A percentile compares a stretch with the other conserved stretches of the same genome.
Evolutionary conservation across 225 moss, liverwort and hornwort genomes (phyloP).

Genomic region (Pseudoscleropodium purum): DNA sequence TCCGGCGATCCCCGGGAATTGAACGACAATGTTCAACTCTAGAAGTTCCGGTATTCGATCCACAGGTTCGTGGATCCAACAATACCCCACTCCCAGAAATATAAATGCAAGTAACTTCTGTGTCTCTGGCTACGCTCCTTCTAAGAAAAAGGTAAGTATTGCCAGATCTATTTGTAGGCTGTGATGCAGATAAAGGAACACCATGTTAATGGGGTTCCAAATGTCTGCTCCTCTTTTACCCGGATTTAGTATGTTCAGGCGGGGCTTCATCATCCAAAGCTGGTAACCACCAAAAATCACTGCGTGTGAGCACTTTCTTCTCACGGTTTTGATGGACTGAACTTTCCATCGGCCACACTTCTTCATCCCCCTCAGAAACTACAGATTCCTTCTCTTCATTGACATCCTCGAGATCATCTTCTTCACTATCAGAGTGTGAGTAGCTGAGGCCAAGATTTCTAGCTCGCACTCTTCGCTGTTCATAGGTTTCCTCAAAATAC

Average conservation of each 20-base stretch:
- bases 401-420: slow-evolving; percentile 2
- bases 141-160: not conserved
- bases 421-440: slow-evolving; percentile 15
- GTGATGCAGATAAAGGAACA: not conserved
- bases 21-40: not conserved
- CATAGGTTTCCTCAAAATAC: slow-evolving; percentile 1
- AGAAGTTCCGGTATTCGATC: not conserved
- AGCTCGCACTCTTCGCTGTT: slow-evolving; percentile 21
- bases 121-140: not conserved
- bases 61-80: not conserved
- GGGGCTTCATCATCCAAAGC: slow-evolving; percentile 4
- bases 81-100: not conserved
- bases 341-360: slow-evolving; percentile 30
- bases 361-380: not conserved
- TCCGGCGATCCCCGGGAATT: not conserved
- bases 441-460: not conserved
- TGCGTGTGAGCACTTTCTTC: slow-evolving; percentile 21
- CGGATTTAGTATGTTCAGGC: not conserved
- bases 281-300: slow-evolving; percentile 45
- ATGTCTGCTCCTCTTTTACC: not conserved
- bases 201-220: not conserved
- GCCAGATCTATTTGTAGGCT: not conserved
- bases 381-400: not conserved
- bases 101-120: not conserved
- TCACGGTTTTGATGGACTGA: not conserved